Percentiles rank a stretch among this genome's conserved stretches.
These are phyloP conservation scores for Lepidium campestre DNA, from an alignment of 441 rosid species.

Conservation along the genomic window DNA sequence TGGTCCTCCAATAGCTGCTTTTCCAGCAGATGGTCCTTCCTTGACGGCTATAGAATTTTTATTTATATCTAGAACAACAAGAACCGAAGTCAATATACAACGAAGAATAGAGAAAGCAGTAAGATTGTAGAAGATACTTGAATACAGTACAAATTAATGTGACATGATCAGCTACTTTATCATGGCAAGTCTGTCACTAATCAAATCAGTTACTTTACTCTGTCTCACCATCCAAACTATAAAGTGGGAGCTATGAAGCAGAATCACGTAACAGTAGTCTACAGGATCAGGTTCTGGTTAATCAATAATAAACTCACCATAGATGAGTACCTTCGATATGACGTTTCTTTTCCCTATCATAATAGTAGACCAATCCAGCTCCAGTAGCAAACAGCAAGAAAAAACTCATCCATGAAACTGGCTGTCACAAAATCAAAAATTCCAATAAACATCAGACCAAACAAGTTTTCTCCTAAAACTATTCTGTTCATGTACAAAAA, in stretches of 20 bases:
- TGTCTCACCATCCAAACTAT: not conserved
- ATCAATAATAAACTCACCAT: constrained; percentile 57
- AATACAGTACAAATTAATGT: not conserved
- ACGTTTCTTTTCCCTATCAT: constrained; percentile 65
- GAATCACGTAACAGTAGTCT: not conserved
- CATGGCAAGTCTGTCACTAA: not conserved
- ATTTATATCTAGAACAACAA: constrained; percentile 52
- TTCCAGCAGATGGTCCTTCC: constrained; percentile 89
- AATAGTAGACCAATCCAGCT: constrained; percentile 64
- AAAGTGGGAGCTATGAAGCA: not conserved
- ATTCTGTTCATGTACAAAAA: not conserved
- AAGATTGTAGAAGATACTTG: not conserved
- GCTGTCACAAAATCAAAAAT: constrained; percentile 37
- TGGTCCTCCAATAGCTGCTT: constrained; percentile 94
- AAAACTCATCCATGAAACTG: constrained; percentile 90
- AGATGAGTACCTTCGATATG: constrained; percentile 91
- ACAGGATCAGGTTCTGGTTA: not conserved
- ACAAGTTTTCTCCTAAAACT: not conserved
- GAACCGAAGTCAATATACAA: constrained; percentile 13
- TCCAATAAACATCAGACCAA: constrained; percentile 13
- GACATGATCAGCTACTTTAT: not conserved
- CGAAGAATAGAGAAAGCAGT: not conserved
- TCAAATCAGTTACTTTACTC: not conserved
- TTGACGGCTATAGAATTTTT: constrained; percentile 65
- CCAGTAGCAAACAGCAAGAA: constrained; percentile 71